Percentiles rank a stretch among this genome's conserved stretches.
phyloP scores from a whole-genome alignment of 2,329 filamentous ascomycete genomes.

The Aspergillus sojae region DNA sequence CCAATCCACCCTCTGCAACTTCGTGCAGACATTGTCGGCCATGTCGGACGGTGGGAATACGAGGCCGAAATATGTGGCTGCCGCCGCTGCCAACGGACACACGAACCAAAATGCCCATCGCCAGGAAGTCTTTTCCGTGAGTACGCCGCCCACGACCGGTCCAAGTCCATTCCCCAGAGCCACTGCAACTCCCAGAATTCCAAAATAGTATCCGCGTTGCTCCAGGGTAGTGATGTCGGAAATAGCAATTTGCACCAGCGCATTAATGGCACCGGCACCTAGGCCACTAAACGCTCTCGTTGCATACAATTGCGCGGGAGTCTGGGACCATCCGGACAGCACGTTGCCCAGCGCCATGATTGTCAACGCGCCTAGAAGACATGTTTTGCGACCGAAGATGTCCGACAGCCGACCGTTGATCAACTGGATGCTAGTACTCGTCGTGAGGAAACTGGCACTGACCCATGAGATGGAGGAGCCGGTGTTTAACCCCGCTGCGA shows the following conservation, averaged over 20 bases:
- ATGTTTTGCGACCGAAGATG: background rate
- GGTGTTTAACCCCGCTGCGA: background rate
- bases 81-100: background rate
- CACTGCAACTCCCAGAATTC: background rate
- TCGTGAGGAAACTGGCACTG: background rate
- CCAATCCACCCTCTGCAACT: background rate
- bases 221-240: background rate
- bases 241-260: background rate
- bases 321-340: background rate
- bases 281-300: background rate
- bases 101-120: conserved; percentile 1
- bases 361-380: background rate
- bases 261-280: background rate
- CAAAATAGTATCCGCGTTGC: background rate
- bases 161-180: background rate
- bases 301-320: background rate
- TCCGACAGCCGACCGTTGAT: background rate
- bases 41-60: background rate
- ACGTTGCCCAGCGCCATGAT: background rate
- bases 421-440: background rate
- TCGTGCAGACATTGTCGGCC: background rate
- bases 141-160: background rate
- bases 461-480: background rate
- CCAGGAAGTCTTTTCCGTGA: background rate
- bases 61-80: background rate